A percentile compares a stretch with the other conserved stretches of the same genome.
These are phyloP conservation scores for Vitis labrusca DNA, from an alignment of 164 flowering plant species.

Conservation along the genomic window DNA sequence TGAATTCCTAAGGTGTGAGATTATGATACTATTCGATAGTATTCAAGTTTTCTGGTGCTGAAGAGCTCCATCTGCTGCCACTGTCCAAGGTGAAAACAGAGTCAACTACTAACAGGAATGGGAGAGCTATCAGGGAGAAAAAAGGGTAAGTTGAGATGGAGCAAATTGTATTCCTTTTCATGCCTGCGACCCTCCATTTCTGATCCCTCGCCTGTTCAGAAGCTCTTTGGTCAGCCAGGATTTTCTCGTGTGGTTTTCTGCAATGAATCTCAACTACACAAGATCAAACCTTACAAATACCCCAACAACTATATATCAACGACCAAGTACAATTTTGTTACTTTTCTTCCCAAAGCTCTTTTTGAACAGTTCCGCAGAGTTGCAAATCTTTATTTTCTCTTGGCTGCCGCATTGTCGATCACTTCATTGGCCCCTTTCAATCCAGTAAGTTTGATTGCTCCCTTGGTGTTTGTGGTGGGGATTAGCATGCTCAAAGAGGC, in stretches of 20 bases:
- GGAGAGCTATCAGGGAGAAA: conserved; percentile 14
- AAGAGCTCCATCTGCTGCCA: too few relatives aligned
- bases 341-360: conserved; percentile 62
- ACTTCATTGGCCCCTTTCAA: conserved; percentile 42
- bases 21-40: too few relatives aligned
- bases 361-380: conserved; percentile 74
- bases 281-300: conserved; percentile 37
- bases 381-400: conserved; percentile 66
- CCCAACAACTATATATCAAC: conserved; percentile 46
- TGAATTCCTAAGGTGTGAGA: neutral
- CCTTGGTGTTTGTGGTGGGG: conserved; percentile 67
- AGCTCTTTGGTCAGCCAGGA: conserved; percentile 46
- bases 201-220: conserved; percentile 19
- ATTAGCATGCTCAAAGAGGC: conserved; percentile 65
- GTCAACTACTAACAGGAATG: conserved; percentile 4
- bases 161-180: conserved; percentile 55
- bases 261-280: conserved; percentile 47
- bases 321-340: conserved; percentile 53
- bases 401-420: conserved; percentile 46
- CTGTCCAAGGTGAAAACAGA: neutral
- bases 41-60: too few relatives aligned
- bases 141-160: conserved; percentile 44
- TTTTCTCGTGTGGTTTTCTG: conserved; percentile 59
- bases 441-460: conserved; percentile 49
- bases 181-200: conserved; percentile 29